Evolutionary conservation across 2,329 filamentous ascomycete genomes (phyloP).

Genomic region (Pseudopyricularia cyperi): DNA sequence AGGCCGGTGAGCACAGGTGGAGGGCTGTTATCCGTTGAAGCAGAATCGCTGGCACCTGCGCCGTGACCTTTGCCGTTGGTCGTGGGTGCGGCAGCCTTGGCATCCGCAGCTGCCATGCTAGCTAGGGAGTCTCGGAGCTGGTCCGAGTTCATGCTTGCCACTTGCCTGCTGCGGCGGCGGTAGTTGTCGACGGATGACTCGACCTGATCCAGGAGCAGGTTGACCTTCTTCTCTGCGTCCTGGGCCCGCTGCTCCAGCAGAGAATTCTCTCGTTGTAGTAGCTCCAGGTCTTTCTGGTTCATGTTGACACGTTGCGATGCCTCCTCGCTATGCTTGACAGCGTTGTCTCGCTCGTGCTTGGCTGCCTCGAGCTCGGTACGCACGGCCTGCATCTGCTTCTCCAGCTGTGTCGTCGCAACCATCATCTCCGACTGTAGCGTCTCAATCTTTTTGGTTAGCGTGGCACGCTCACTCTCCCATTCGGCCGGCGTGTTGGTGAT

Average conservation of each 20-base stretch:
- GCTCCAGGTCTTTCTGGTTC: conserved; percentile 58
- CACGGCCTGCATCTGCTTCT: conserved; percentile 56
- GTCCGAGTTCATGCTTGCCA: conserved; percentile 37
- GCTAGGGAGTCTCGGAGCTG: conserved; percentile 21
- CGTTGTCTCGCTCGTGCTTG: conserved; percentile 55
- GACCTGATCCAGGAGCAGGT: conserved; percentile 84
- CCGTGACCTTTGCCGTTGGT: conserved; percentile 13
- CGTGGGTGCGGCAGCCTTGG: conserved; percentile 19
- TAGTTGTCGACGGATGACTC: conserved; percentile 91
- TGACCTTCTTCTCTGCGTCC: conserved; percentile 89
- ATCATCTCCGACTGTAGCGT: conserved; percentile 57
- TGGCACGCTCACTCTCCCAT: conserved; percentile 64
- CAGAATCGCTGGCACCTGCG: conserved; percentile 7
- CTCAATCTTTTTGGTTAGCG: conserved; percentile 56
- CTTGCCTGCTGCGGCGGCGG: conserved; percentile 59
- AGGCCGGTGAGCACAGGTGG: not conserved
- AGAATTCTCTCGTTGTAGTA: conserved; percentile 70
- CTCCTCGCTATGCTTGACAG: conserved; percentile 42
- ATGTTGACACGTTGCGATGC: conserved; percentile 42
- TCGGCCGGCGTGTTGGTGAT: conserved; percentile 35
- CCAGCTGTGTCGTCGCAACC: conserved; percentile 51
- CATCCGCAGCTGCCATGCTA: conserved; percentile 5
- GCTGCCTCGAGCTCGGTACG: conserved; percentile 55
- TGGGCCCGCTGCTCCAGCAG: conserved; percentile 71
- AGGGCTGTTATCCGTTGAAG: not conserved